Evolutionary conservation across 164 flowering plant genomes (phyloP).

Genomic region (Echeveria elegans): DNA sequence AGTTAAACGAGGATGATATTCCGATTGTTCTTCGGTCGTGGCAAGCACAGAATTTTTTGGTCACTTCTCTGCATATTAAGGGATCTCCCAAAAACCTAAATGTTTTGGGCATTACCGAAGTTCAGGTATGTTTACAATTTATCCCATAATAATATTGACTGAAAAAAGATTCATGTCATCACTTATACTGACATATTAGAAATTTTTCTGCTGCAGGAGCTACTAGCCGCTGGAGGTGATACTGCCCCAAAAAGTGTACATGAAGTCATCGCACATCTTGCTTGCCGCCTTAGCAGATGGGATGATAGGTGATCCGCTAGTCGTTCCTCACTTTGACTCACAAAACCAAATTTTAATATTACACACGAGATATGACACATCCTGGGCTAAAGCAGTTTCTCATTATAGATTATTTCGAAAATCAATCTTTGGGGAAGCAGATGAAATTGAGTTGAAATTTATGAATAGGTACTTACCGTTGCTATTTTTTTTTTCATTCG

Average conservation of each 20-base stretch:
- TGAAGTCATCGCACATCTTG: slow-evolving; percentile 77
- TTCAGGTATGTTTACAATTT: slow-evolving; percentile 50
- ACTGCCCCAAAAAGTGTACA: slow-evolving; percentile 70
- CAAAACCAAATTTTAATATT: neutral
- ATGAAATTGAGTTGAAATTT: slow-evolving; percentile 88
- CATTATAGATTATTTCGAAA: slow-evolving; percentile 65
- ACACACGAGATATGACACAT: neutral
- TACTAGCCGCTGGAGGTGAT: slow-evolving; percentile 62
- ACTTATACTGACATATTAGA: neutral
- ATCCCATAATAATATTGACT: no score
- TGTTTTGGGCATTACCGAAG: slow-evolving; percentile 84
- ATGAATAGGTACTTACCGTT: slow-evolving; percentile 54
- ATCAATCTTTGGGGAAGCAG: slow-evolving; percentile 79
- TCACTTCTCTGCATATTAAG: slow-evolving; percentile 75
- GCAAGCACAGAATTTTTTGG: slow-evolving; percentile 81
- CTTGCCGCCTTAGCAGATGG: slow-evolving; percentile 83
- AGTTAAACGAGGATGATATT: slow-evolving; percentile 65
- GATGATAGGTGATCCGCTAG: slow-evolving; percentile 67
- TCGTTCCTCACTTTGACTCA: neutral
- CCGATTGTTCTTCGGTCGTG: slow-evolving; percentile 90
- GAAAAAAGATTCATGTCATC: neutral
- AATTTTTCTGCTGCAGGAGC: slow-evolving; percentile 40
- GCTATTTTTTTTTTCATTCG: neutral
- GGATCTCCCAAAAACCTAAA: slow-evolving; percentile 54
- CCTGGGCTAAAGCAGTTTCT: neutral